phyloP scores from a whole-genome alignment of 495 filamentous ascomycete species.

The Xylaria flabelliformis region DNA sequence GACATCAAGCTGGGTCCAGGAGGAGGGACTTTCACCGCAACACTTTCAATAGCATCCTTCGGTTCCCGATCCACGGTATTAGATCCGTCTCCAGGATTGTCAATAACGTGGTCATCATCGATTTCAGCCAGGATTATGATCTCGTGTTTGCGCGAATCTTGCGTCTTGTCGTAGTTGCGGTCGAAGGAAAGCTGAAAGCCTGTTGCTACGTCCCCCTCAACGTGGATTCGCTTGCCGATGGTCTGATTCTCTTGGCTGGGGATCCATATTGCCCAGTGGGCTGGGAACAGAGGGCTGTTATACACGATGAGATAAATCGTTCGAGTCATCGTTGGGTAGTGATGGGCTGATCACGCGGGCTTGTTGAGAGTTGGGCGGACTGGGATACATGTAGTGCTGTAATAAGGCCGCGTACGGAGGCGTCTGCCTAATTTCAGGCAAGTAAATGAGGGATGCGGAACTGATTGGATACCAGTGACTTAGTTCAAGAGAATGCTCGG shows the following conservation, averaged over 20 bases:
- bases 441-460: background rate
- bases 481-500: background rate
- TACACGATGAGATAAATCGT: conserved; percentile 27
- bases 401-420: background rate
- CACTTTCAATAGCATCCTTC: background rate
- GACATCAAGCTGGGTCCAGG: conserved; percentile 14
- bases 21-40: conserved; percentile 2
- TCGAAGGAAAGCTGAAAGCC: conserved; percentile 19
- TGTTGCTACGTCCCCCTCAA: conserved; percentile 11
- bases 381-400: background rate
- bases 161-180: conserved; percentile 9
- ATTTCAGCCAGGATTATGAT: conserved; percentile 1
- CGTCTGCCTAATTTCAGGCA: background rate
- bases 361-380: background rate
- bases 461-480: background rate
- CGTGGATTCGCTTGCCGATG: conserved; percentile 20
- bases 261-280: conserved; percentile 17
- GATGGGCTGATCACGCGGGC: background rate
- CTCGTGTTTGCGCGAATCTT: conserved; percentile 7
- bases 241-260: background rate
- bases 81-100: background rate
- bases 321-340: conserved; percentile 4
- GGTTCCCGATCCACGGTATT: conserved; percentile 10
- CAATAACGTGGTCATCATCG: background rate
- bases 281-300: conserved; percentile 24